phyloP scores from a whole-genome alignment of 2,329 filamentous ascomycete genomes.

The Ceratocystis alfenasii region DNA sequence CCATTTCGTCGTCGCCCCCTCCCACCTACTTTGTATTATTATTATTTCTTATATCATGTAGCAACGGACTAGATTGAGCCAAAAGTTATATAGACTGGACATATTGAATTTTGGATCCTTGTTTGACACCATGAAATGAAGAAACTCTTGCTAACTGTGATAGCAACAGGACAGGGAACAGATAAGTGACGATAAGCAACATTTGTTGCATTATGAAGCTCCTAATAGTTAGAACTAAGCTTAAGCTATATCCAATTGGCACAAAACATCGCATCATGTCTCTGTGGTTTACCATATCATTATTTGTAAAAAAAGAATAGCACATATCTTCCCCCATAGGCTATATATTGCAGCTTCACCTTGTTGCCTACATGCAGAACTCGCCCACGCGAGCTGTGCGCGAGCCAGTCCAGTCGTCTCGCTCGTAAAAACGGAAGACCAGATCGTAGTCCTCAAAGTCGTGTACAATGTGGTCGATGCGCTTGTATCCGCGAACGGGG shows the following conservation, averaged over 20 bases:
- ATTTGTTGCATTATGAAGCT: too few species aligned
- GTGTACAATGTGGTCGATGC: slow-evolving; percentile 90
- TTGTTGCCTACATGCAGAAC: slow-evolving; percentile 23
- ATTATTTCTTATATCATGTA: slow-evolving; percentile 14
- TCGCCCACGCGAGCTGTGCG: slow-evolving; percentile 45
- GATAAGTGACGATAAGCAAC: too few species aligned
- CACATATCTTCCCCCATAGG: too few species aligned
- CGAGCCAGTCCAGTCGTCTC: slow-evolving; percentile 59
- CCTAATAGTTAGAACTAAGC: too few species aligned
- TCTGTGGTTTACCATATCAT: too few species aligned
- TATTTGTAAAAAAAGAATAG: too few species aligned
- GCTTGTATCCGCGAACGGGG: slow-evolving; percentile 68
- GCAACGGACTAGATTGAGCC: neutral
- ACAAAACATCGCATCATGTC: too few species aligned
- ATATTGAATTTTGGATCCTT: neutral
- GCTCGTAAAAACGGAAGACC: slow-evolving; percentile 92
- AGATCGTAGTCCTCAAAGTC: slow-evolving; percentile 96
- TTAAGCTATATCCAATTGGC: too few species aligned
- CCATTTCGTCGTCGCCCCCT: neutral
- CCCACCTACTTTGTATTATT: slow-evolving; percentile 10
- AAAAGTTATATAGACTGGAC: slow-evolving; percentile 12
- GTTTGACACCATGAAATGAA: neutral
- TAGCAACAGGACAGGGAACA: neutral
- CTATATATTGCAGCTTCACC: too few species aligned
- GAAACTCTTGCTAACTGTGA: too few species aligned